Base-by-base conservation (phyloP, 306 rosid species). In the Lathyrus sativus region DNA sequence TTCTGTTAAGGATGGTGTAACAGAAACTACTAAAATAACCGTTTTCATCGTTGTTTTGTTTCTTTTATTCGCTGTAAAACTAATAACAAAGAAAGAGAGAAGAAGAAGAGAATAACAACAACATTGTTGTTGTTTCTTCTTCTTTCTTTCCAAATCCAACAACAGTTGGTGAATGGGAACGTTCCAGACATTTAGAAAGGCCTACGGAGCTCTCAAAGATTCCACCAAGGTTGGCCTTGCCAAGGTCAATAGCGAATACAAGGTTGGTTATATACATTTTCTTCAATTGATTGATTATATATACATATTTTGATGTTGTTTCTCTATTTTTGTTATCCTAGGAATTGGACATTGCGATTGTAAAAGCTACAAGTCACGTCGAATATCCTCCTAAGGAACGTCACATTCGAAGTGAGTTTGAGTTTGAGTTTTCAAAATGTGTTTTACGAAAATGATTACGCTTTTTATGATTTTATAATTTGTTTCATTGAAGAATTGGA, bases 221-320 rank as follows among this genome's bases (percentile, higher is more conserved):
- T 80, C 96, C 33, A 93, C 98, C 81, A 90, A 39, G 82, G 98
- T 93, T 77, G 98, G 98, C 83, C 87, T 93, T n/a, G 96, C 96
- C 76, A 93, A 93, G 81, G 91, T 93, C 83, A 86, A 88, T 18
- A 93, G 97, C 80, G 98, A 93, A 59, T 85, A 78, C 83, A 93
- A 90, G 97, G 98, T 92, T 37, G 0, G 7, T 5, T 5, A 7
- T 53, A 2, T 9, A 61, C 38, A n/a, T 71, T 51, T 59, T 5
- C 14, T 65, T 29, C 2, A 10, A 46, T n/a, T 65, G 58, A 22
- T 76, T 42, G 6, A 28, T 4, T 58, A 7, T 19, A 17, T 71
- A 6, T 7, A 35, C 2, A 35, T 6, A 35, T 31, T 65, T 64
- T 50, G 18, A 48, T 19, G 24, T 4, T 65, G 51, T 74, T 64